Evolutionary conservation across 495 filamentous ascomycete genomes (phyloP), one percentile per base, ranked within the genome.

Genomic region (Thermothielavioides terrestris): DNA sequence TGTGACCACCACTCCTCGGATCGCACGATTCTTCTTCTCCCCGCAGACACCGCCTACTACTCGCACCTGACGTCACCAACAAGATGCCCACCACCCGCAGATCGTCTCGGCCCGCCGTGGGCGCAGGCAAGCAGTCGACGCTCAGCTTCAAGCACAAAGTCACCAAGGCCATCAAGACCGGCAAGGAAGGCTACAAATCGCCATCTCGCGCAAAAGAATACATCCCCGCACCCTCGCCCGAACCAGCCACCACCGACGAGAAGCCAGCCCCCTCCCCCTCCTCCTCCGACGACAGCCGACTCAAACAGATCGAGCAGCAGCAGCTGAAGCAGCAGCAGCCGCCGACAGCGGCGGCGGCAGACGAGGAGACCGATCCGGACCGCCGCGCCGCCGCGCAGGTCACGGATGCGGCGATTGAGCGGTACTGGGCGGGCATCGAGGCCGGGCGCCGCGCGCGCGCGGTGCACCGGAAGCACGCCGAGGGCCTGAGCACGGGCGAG

Each of bases 71-170:
- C 59, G 59, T 60, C 59, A 60, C 47, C 42, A 25, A 32, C 22
- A 72, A 53, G 54, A 90, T 90, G 86, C 83, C 86, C 42, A 72
- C 81, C 26, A 81, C 82, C 50, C 81, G 84, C 62, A 78, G 81
- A 60, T 69, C 72, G 1, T 65, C 68, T 49, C 73, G 76, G 56
- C 61, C 65, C 50, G 65, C 70, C 40, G 22, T 42, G 10, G 63
- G 68, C 46, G 69, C 68, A 37, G 55, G 60, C 43, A 66, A 65
- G 26, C 89, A 95, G 63, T 72, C 82, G 3, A 89, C 81, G 14
- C 78, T 95, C 53, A 81, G 83, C 50, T 94, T 95, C 66, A 70
- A 80, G 62, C 74, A 75, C 67, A 78, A 81, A 63, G 79, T 94
- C 51, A 89, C 85, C 58, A 95, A 95, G 67, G 55, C 74, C 45